phyloP scores from a whole-genome alignment of 73 alveolate species.

The Blepharisma stoltei region DNA sequence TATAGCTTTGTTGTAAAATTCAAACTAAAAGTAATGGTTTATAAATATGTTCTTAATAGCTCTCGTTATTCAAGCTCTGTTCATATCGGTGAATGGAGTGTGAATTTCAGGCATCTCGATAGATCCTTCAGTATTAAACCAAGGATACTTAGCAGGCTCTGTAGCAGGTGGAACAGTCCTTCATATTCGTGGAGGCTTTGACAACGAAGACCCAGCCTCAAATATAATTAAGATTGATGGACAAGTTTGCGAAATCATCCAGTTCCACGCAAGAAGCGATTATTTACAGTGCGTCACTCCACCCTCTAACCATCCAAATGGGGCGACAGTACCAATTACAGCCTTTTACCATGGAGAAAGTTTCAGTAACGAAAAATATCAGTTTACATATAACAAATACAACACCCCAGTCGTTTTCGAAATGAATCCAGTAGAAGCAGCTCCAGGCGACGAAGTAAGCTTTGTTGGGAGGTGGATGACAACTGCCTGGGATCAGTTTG shows the following conservation, averaged over 20 bases:
- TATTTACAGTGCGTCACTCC: neutral
- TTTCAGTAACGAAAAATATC: neutral
- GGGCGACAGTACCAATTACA: neutral
- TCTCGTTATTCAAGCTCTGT: no score
- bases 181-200: conserved; percentile 9
- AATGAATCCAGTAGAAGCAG: conserved; percentile 12
- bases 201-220: conserved; percentile 7
- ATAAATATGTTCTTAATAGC: no score
- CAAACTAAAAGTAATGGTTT: no score
- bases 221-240: neutral
- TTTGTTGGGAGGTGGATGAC: conserved; percentile 27
- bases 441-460: conserved; percentile 24
- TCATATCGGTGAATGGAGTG: no score
- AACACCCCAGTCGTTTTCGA: neutral
- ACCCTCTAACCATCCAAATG: neutral
- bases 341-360: neutral
- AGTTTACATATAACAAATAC: neutral
- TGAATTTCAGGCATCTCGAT: no score
- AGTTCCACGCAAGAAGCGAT: neutral
- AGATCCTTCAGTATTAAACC: no score
- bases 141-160: neutral
- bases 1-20: no score
- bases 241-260: neutral
- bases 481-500: neutral
- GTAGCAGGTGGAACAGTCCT: conserved; percentile 11